Percentiles rank a stretch among this genome's conserved stretches.
phyloP scores from a whole-genome alignment of 23 red algal genomes.

The Gracilaria vermiculophylla region DNA sequence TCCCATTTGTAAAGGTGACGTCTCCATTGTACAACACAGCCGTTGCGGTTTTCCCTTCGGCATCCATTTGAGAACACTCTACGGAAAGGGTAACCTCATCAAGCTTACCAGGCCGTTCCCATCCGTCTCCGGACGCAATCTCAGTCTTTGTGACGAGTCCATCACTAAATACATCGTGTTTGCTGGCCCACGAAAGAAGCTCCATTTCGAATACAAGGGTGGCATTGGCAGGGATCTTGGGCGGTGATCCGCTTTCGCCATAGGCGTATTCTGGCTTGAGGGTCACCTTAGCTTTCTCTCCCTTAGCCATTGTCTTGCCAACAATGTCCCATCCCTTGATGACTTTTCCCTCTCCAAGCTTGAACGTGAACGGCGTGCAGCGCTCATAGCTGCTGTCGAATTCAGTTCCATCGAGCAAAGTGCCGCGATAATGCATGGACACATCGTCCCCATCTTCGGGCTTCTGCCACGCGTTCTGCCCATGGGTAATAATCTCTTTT shows the following conservation, averaged over 20 bases:
- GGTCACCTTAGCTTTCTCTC: conserved; percentile 82
- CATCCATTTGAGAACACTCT: conserved; percentile 22
- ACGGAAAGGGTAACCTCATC: conserved; percentile 64
- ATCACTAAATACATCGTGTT: conserved; percentile 89
- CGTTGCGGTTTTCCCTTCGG: background rate
- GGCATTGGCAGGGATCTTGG: conserved; percentile 82
- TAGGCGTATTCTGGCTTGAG: conserved; percentile 94
- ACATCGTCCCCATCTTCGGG: conserved; percentile 67
- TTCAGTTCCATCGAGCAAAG: conserved; percentile 55
- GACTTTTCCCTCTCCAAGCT: conserved; percentile 81
- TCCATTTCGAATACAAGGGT: conserved; percentile 95
- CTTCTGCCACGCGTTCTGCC: conserved; percentile 57
- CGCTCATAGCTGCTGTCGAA: conserved; percentile 84
- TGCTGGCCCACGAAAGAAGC: conserved; percentile 81
- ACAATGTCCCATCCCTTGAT: conserved; percentile 93
- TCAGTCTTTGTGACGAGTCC: conserved; percentile 69
- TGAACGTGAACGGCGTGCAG: conserved; percentile 80
- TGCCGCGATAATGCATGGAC: conserved; percentile 58
- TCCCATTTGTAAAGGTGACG: conserved; percentile 37
- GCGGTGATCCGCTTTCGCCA: conserved; percentile 77
- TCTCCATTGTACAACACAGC: conserved; percentile 18
- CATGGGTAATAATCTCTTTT: conserved; percentile 76
- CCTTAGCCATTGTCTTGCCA: conserved; percentile 73
- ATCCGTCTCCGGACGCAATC: conserved; percentile 74
- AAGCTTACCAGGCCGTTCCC: conserved; percentile 77